A percentile compares a stretch with the other conserved stretches of the same genome.
Conservation (phyloP, 1,139 yeast genomes). For the Pichia sp. region DNA sequence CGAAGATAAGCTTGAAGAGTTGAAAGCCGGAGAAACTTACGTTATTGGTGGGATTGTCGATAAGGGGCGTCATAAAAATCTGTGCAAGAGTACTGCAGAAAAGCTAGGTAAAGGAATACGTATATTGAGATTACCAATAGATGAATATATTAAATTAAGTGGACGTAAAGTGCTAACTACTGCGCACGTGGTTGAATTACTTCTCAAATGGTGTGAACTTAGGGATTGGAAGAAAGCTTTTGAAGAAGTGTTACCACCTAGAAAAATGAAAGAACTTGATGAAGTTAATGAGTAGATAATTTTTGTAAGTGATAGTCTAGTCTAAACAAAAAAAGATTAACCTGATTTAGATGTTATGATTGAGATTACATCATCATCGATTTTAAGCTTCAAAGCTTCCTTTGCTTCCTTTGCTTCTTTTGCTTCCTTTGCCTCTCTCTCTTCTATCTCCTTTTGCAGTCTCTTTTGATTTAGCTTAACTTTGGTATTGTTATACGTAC, state of each 20-base stretch:
- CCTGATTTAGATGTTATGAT: background rate
- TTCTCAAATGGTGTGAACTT: slow-evolving; percentile 72
- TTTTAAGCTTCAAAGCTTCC: background rate
- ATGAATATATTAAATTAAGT: slow-evolving; percentile 69
- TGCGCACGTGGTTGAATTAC: slow-evolving; percentile 83
- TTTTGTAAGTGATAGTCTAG: background rate
- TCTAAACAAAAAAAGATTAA: background rate
- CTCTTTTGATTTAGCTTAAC: slow-evolving; percentile 19
- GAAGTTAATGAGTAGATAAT: background rate
- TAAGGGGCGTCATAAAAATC: slow-evolving; percentile 78
- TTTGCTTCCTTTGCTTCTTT: slow-evolving; percentile 1
- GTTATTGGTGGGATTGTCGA: slow-evolving; percentile 95
- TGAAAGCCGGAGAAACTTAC: slow-evolving; percentile 67
- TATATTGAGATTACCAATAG: slow-evolving; percentile 82
- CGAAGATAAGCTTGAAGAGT: slow-evolving; percentile 50
- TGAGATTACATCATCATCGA: background rate
- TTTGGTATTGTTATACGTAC: slow-evolving; percentile 66
- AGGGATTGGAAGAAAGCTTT: slow-evolving; percentile 84
- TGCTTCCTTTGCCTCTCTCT: slow-evolving; percentile 4
- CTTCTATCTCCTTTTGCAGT: background rate
- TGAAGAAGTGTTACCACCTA: slow-evolving; percentile 72
- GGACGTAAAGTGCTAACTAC: slow-evolving; percentile 91
- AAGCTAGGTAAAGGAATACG: slow-evolving; percentile 46
- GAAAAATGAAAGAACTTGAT: slow-evolving; percentile 42
- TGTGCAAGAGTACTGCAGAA: slow-evolving; percentile 79